Percentiles rank a stretch among this genome's conserved stretches.
Evolutionary conservation across 2,329 filamentous ascomycete genomes (phyloP).

Genomic region (Colletotrichum chlorophyti): DNA sequence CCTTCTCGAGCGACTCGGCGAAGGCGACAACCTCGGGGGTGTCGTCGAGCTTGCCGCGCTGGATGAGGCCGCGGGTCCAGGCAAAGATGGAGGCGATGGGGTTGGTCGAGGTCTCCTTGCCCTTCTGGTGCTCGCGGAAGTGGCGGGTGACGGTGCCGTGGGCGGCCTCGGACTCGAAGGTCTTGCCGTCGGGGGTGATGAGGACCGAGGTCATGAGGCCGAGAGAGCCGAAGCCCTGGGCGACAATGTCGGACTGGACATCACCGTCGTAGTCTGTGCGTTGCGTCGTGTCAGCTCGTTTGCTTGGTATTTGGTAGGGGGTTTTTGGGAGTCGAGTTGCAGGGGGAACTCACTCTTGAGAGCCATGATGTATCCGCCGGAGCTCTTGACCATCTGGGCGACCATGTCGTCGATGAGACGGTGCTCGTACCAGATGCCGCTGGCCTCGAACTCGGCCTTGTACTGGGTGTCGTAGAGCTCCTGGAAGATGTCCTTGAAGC

Average conservation of each 20-base stretch:
- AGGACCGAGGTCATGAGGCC: conserved; percentile 98
- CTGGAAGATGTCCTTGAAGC: conserved; percentile 99
- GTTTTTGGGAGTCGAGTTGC: too few relatives aligned
- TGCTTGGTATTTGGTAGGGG: too few relatives aligned
- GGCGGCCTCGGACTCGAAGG: conserved; percentile 96
- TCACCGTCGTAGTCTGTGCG: conserved; percentile 99
- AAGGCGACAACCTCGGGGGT: conserved; percentile 94
- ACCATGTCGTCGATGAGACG: conserved; percentile 99
- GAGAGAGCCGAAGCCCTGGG: conserved; percentile 96
- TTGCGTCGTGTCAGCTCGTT: conserved; percentile 29
- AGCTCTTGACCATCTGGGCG: conserved; percentile 99
- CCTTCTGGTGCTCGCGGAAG: conserved; percentile 99
- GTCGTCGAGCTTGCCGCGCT: conserved; percentile 90
- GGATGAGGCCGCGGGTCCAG: conserved; percentile 93
- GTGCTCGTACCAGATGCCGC: conserved; percentile 99
- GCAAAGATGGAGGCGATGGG: conserved; percentile 99
- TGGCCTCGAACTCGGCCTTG: conserved; percentile 86
- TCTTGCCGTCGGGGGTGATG: conserved; percentile 95
- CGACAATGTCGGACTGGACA: conserved; percentile 97
- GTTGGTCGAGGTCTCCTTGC: conserved; percentile 96
- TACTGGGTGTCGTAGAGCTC: conserved; percentile 90
- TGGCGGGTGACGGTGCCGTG: conserved; percentile 98
- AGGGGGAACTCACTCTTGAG: conserved; percentile 80
- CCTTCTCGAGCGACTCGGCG: conserved; percentile 89
- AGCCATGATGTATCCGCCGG: conserved; percentile 95